phyloP scores from a whole-genome alignment of 768 basidiomycete species.

The Hericium erinaceus region DNA sequence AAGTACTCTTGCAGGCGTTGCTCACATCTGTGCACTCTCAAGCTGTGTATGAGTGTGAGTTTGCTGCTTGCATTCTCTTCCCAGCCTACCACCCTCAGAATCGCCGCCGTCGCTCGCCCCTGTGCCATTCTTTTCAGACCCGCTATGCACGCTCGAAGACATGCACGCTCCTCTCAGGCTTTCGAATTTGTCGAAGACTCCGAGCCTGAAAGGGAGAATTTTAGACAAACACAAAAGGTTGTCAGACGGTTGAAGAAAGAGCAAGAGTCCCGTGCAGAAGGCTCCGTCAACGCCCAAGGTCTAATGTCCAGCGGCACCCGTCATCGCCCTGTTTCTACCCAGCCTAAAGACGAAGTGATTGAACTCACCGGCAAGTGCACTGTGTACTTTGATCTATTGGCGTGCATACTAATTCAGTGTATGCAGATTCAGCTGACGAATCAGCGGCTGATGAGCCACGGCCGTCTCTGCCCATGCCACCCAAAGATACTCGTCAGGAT shows the following conservation, averaged over 20 bases:
- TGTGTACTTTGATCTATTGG: not conserved
- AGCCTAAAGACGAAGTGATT: not conserved
- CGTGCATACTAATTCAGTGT: not conserved
- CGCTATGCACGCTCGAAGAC: not conserved
- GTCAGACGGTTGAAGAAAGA: constrained; percentile 16
- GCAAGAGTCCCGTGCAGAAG: constrained; percentile 2
- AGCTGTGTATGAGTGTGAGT: too few species aligned
- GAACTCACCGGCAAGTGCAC: not conserved
- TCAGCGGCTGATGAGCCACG: not conserved
- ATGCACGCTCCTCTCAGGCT: not conserved
- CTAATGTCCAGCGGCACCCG: not conserved
- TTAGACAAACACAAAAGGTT: constrained; percentile 16
- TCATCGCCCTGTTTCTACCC: not conserved
- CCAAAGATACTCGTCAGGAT: too few species aligned
- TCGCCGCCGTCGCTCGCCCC: too few species aligned
- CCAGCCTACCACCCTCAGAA: too few species aligned
- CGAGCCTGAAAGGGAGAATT: constrained; percentile 55
- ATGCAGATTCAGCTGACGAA: not conserved
- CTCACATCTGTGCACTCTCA: too few species aligned
- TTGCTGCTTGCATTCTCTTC: too few species aligned
- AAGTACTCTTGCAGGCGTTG: too few species aligned
- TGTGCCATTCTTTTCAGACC: too few species aligned
- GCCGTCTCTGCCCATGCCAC: too few species aligned
- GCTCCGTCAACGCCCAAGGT: too few species aligned
- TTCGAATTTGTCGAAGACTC: constrained; percentile 49